A percentile compares a stretch with the other conserved stretches of the same genome.
phyloP scores from a whole-genome alignment of 1,139 yeast genomes.

The Yamadazyma kanchanaburiensis region DNA sequence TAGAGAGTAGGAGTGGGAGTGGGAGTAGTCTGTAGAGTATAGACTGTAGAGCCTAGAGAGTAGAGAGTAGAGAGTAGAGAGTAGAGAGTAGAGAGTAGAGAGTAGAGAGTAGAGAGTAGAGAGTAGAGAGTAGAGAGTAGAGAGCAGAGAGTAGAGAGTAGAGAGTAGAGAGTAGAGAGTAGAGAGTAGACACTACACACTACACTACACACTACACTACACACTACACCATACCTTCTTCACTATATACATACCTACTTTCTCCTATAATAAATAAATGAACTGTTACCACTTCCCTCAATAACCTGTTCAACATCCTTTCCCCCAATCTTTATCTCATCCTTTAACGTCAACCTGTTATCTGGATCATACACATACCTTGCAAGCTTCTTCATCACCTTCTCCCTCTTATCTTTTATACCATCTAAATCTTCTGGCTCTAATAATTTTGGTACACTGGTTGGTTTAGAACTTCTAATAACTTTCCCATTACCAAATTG shows the following conservation, averaged over 20 bases:
- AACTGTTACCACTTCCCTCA: slow-evolving; percentile 58
- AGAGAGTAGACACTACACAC: too few relatives aligned
- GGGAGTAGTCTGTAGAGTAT: too few relatives aligned
- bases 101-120: too few relatives aligned
- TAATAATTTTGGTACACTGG: slow-evolving; percentile 49
- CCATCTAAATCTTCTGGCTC: slow-evolving; percentile 46
- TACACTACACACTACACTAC: too few relatives aligned
- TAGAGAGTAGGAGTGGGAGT: too few relatives aligned
- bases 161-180: too few relatives aligned
- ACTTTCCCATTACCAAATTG: slow-evolving; percentile 84
- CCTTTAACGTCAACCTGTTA: slow-evolving; percentile 44
- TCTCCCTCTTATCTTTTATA: slow-evolving; percentile 7
- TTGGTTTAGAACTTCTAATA: slow-evolving; percentile 57
- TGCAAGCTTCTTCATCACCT: slow-evolving; percentile 20
- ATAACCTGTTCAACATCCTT: slow-evolving; percentile 48
- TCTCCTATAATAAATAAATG: slow-evolving; percentile 59
- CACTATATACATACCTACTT: slow-evolving; percentile 7
- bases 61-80: too few relatives aligned
- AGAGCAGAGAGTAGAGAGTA: too few relatives aligned
- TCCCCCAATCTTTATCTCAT: slow-evolving; percentile 20
- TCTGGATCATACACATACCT: slow-evolving; percentile 31
- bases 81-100: too few relatives aligned
- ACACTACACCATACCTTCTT: slow-evolving; percentile 1
- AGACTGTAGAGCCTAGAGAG: too few relatives aligned
- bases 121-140: too few relatives aligned